A percentile compares a stretch with the other conserved stretches of the same genome.
Evolutionary conservation across 2,329 filamentous ascomycete genomes (phyloP).

Genomic region (Nothomitra cinnamomea): DNA sequence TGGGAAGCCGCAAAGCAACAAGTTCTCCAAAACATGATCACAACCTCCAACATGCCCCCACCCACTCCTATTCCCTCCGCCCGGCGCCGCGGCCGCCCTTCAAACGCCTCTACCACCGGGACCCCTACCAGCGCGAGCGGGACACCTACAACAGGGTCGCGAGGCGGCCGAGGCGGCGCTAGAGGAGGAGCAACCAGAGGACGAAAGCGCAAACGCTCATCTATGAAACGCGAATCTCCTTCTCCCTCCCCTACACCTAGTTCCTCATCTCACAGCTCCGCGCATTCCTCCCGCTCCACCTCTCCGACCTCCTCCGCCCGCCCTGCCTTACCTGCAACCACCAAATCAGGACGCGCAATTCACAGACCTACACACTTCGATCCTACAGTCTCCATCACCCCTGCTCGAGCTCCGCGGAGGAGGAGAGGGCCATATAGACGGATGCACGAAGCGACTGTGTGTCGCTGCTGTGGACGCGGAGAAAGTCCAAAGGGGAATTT

Average conservation of each 20-base stretch:
- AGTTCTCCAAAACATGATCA: slow-evolving; percentile 28
- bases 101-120: slow-evolving; percentile 19
- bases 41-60: slow-evolving; percentile 25
- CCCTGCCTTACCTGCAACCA: slow-evolving; percentile 44
- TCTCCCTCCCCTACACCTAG: slow-evolving; percentile 24
- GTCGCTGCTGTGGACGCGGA: slow-evolving; percentile 55
- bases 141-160: not conserved
- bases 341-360: slow-evolving; percentile 59
- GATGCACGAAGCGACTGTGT: slow-evolving; percentile 42
- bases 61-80: slow-evolving; percentile 18
- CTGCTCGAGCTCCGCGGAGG: slow-evolving; percentile 28
- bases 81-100: slow-evolving; percentile 7
- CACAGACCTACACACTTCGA: slow-evolving; percentile 48
- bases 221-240: slow-evolving; percentile 13
- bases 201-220: slow-evolving; percentile 16
- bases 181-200: slow-evolving; percentile 14
- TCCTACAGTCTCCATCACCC: slow-evolving; percentile 23
- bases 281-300: not conserved
- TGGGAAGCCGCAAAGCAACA: slow-evolving; percentile 30
- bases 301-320: slow-evolving; percentile 26
- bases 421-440: slow-evolving; percentile 35
- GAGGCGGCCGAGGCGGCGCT: slow-evolving; percentile 16
- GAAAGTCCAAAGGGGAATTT: slow-evolving; percentile 56
- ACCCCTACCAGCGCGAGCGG: not conserved
- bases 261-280: slow-evolving; percentile 12